phyloP scores from a whole-genome alignment of 2,329 filamentous ascomycete species.

The Aspergillus neoniger region DNA sequence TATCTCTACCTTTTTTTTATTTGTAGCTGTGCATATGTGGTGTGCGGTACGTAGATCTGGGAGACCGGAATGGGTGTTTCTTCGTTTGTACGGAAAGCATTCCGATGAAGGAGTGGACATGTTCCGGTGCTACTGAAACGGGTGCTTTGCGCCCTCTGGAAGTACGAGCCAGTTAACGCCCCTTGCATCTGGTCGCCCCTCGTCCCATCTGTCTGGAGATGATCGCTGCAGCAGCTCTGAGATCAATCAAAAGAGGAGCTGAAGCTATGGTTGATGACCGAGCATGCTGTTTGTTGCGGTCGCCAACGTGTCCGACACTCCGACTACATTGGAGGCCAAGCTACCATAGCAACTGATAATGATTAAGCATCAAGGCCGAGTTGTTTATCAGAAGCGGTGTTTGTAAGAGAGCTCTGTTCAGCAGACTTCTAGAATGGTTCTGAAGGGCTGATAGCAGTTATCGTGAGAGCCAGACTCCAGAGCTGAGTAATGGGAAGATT shows the following conservation, averaged over 20 bases:
- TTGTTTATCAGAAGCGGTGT: too few relatives aligned
- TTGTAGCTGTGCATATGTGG: neutral
- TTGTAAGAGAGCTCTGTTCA: too few relatives aligned
- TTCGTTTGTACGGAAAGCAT: neutral
- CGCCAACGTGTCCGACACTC: neutral
- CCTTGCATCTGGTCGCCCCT: neutral
- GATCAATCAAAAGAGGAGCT: neutral
- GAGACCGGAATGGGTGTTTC: neutral
- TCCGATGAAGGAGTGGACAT: neutral
- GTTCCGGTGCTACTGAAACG: neutral
- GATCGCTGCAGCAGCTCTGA: neutral
- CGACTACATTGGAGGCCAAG: too few relatives aligned
- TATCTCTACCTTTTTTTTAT: neutral
- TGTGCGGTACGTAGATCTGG: too few relatives aligned
- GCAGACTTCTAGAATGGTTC: neutral
- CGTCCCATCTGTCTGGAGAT: neutral
- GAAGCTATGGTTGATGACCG: neutral
- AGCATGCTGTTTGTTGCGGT: neutral
- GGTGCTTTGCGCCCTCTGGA: neutral
- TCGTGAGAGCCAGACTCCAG: neutral
- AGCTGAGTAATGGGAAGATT: slow-evolving; percentile 3
- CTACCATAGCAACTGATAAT: neutral
- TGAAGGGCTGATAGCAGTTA: neutral
- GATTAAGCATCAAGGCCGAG: neutral
- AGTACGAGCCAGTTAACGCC: neutral